Evolutionary conservation across 176 grass and related monocot species (phyloP).

Genomic region (Lolium perenne): DNA sequence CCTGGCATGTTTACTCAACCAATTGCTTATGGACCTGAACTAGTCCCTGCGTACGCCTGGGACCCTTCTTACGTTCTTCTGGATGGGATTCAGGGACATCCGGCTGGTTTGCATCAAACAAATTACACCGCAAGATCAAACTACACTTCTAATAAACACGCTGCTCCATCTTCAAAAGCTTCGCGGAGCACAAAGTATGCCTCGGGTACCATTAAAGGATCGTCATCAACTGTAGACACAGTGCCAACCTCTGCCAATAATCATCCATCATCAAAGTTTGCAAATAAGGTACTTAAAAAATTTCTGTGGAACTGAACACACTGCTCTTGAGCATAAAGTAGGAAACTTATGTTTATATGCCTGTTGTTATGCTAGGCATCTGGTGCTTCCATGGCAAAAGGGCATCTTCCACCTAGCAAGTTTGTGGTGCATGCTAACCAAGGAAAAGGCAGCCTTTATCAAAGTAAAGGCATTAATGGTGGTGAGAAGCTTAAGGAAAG

Average conservation of each 20-base stretch:
- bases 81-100: slow-evolving; percentile 70
- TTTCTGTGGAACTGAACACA: slow-evolving; percentile 33
- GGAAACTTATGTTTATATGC: slow-evolving; percentile 43
- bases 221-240: slow-evolving; percentile 56
- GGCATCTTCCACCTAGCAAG: slow-evolving; percentile 60
- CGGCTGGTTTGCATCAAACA: slow-evolving; percentile 57
- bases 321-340: slow-evolving; percentile 3
- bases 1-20: slow-evolving; percentile 56
- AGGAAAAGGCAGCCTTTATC: slow-evolving; percentile 59
- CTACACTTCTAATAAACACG: slow-evolving; percentile 50
- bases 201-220: slow-evolving; percentile 56
- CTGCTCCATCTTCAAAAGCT: slow-evolving; percentile 51
- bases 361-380: slow-evolving; percentile 56
- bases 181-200: slow-evolving; percentile 43
- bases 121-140: slow-evolving; percentile 56
- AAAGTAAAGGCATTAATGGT: slow-evolving; percentile 46
- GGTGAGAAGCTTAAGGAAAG: slow-evolving; percentile 54
- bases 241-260: slow-evolving; percentile 37
- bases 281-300: slow-evolving; percentile 72
- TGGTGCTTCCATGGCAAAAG: slow-evolving; percentile 64
- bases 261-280: slow-evolving; percentile 48
- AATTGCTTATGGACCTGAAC: slow-evolving; percentile 66
- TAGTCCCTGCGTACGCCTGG: slow-evolving; percentile 69
- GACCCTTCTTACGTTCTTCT: slow-evolving; percentile 68
- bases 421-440: slow-evolving; percentile 56